Evolutionary conservation across 345 rosid species (phyloP), one percentile per base, ranked within the genome.

Genomic region (Citrus medica): DNA sequence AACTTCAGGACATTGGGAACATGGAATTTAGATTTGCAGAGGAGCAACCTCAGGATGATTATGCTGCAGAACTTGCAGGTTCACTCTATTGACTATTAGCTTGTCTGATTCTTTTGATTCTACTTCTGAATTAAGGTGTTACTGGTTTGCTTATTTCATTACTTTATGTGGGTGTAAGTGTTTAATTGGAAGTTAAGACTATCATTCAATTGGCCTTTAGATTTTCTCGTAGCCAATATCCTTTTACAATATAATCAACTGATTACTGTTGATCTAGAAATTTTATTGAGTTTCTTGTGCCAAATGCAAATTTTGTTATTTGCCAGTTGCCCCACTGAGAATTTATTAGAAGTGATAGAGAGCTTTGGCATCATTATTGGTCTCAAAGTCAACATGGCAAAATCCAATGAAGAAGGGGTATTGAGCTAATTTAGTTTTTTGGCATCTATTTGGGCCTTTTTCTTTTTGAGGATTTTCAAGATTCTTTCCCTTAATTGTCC

Each of bases 21-120:
- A 88, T 96, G 95, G 98, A 92, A 79, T 94, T 96, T 55, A 90
- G 90, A 79, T 96, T 90, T 88, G 94, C 96, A 40, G 99, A 96
- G 89, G 97, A 96, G 82, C 92, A 90, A 85, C 89, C 97, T 79
- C 98, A 91, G 82, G 99, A 94, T 89, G 98, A 92, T 78, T 96
- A 96, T 90, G 97, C 99, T 83, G 90, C 95, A 58, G 91, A 91
- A 75, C 99, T 96, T 79, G 91, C 99, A 85, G 99, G 99, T 96
- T 76, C 80, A 32, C 78, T 73, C 73, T 69, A 51, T 82, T 66
- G 17, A 22, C 42, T 72, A 69, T 73, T 71, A 24, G 46, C 65
- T 27, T 82, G 60, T 60, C 32, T 48, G 46, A 22, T 67, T 59
- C 7, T 28, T 59, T 27, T 38, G 64, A 61, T 74, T 25, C n/a